These are phyloP conservation scores for Lumnitzera racemosa DNA, from an alignment of 345 rosid genomes.

Conservation along the genomic window DNA sequence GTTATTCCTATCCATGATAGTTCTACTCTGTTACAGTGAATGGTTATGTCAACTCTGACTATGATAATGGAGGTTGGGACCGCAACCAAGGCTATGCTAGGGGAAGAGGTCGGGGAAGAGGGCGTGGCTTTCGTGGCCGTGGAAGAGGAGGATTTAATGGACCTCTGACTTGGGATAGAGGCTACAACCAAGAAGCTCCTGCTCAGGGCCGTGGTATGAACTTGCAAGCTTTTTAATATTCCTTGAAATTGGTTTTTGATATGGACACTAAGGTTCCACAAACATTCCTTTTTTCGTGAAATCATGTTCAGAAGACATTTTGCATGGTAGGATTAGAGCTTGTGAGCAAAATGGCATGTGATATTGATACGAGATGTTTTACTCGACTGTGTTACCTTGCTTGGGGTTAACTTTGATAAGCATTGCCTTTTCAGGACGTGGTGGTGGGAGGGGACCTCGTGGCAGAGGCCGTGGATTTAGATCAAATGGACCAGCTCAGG, in stretches of 20 bases:
- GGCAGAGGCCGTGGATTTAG: constrained; percentile 75
- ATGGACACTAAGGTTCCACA: too few relatives aligned
- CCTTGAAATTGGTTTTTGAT: too few relatives aligned
- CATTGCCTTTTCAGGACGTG: constrained; percentile 43
- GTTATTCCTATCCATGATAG: neutral
- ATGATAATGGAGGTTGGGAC: constrained; percentile 78
- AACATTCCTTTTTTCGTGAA: too few relatives aligned
- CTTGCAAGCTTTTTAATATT: too few relatives aligned
- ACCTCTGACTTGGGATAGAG: constrained; percentile 61
- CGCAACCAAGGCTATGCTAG: constrained; percentile 54
- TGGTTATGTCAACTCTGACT: constrained; percentile 48
- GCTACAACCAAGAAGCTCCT: constrained; percentile 54
- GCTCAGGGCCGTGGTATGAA: constrained; percentile 22
- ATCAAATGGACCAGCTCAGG: constrained; percentile 48
- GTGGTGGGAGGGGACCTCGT: constrained; percentile 59
- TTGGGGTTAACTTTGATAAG: too few relatives aligned
- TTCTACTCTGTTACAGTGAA: constrained; percentile 42
- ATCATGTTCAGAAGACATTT: too few relatives aligned
- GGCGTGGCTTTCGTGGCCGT: constrained; percentile 64
- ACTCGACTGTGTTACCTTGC: too few relatives aligned
- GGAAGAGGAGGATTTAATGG: constrained; percentile 86
- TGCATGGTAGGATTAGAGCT: too few relatives aligned
- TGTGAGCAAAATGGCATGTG: too few relatives aligned
- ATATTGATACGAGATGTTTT: too few relatives aligned
- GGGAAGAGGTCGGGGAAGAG: constrained; percentile 91